Percentiles rank a stretch among this genome's conserved stretches.
These are phyloP conservation scores for Populus hybrid DNA, from an alignment of 441 rosid species.

Conservation along the genomic window DNA sequence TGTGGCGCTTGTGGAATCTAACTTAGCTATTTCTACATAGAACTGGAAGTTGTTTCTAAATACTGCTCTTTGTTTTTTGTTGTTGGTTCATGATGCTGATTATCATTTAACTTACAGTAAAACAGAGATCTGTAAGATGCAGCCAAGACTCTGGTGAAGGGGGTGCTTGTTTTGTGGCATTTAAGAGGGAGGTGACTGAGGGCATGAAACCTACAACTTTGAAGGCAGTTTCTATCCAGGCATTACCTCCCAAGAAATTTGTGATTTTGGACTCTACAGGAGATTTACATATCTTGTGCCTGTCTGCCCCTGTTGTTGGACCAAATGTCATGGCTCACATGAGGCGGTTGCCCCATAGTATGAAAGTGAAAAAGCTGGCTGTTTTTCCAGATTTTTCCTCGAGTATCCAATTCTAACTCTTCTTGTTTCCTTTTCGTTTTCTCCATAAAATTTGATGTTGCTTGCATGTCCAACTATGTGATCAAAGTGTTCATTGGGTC, in stretches of 20 bases:
- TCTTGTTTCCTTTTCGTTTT: background rate
- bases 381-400: constrained; percentile 55
- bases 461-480: constrained; percentile 12
- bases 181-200: constrained; percentile 34
- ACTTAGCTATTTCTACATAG: constrained; percentile 6
- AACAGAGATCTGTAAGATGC: constrained; percentile 43
- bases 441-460: background rate
- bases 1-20: constrained; percentile 5
- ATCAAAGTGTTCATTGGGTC: constrained; percentile 1
- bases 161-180: constrained; percentile 43
- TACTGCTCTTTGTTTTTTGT: background rate
- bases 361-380: constrained; percentile 71
- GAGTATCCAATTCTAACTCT: constrained; percentile 43
- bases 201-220: constrained; percentile 30
- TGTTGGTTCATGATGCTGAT: constrained; percentile 16
- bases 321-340: constrained; percentile 40
- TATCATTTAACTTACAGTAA: constrained; percentile 43
- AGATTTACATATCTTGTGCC: constrained; percentile 50
- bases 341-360: constrained; percentile 49
- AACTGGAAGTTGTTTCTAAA: background rate
- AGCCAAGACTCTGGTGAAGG: constrained; percentile 44
- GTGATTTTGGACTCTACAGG: constrained; percentile 61
- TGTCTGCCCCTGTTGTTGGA: constrained; percentile 39
- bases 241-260: constrained; percentile 50
- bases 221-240: constrained; percentile 58